Evolutionary conservation across 805 yeast species (phyloP).

Genomic region (Candida railenensis): DNA sequence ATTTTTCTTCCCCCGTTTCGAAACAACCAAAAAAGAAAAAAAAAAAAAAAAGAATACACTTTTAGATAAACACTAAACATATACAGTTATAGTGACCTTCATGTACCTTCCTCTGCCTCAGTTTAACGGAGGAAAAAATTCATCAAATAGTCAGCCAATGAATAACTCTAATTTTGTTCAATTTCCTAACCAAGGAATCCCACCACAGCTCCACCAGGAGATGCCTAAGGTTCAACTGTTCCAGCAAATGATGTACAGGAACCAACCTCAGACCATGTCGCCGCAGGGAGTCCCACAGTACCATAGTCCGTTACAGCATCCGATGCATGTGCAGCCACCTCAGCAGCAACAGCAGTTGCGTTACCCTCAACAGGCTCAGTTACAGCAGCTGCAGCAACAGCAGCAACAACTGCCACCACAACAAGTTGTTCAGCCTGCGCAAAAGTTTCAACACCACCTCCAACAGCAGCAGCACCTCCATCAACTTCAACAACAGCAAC

Average conservation of each 20-base stretch:
- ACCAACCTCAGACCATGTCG: conserved; percentile 5
- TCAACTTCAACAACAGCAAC: conserved; percentile 13
- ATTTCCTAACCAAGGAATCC: conserved; percentile 4
- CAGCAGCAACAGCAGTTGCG: conserved; percentile 10
- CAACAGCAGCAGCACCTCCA: conserved; percentile 15
- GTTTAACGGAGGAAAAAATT: conserved; percentile 5
- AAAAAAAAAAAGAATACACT: not conserved
- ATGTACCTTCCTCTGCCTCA: conserved; percentile 7
- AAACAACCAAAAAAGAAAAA: not conserved
- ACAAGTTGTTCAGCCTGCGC: conserved; percentile 6
- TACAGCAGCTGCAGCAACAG: conserved; percentile 14
- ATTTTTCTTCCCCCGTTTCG: not conserved
- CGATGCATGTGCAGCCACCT: conserved; percentile 4
- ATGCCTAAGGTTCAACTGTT: conserved; percentile 6
- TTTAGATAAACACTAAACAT: not conserved
- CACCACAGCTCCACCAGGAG: conserved; percentile 10
- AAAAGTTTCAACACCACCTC: conserved; percentile 6
- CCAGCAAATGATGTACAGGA: conserved; percentile 8
- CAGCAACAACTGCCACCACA: conserved; percentile 12
- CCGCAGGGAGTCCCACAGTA: conserved; percentile 4
- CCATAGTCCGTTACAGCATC: conserved; percentile 4
- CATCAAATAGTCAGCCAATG: conserved; percentile 4
- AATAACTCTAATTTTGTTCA: conserved; percentile 5
- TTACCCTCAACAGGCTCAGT: conserved; percentile 9
- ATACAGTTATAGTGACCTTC: not conserved